phyloP scores from a whole-genome alignment of 2,329 filamentous ascomycete genomes.

The Beauveria brongniartii region DNA sequence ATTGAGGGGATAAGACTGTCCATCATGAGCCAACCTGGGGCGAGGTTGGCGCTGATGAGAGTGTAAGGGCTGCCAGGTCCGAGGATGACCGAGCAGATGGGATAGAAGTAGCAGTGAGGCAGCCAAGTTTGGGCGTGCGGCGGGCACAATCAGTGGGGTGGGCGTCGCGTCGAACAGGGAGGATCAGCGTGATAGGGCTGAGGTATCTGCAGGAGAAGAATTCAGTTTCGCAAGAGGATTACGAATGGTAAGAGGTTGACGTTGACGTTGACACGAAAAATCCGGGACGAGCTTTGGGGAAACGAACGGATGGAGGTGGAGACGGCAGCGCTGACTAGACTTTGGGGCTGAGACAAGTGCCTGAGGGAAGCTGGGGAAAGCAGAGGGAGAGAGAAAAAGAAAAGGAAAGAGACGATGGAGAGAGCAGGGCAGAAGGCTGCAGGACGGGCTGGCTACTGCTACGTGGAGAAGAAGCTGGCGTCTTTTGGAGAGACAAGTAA shows the following conservation, averaged over 20 bases:
- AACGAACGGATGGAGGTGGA: conserved; percentile 4
- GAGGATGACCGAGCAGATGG: background rate
- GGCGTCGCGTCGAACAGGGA: background rate
- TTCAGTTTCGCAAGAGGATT: conserved; percentile 6
- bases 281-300: background rate
- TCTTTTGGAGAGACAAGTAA: no score
- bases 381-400: no score
- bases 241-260: conserved; percentile 2
- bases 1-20: conserved; percentile 7
- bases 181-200: background rate
- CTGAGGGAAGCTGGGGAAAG: background rate
- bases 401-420: no score
- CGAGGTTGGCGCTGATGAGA: conserved; percentile 1
- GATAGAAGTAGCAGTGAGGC: background rate
- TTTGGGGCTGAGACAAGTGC: background rate
- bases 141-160: background rate
- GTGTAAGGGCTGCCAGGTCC: background rate
- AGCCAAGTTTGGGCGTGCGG: background rate
- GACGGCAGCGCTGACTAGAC: background rate
- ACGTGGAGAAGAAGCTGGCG: no score
- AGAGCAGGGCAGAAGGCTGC: no score
- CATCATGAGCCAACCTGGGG: conserved; percentile 11
- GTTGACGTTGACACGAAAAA: conserved; percentile 7
- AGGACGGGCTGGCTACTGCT: no score
- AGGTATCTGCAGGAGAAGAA: background rate